Percentiles rank a stretch among this genome's conserved stretches.
Evolutionary conservation across 2,329 filamentous ascomycete genomes (phyloP).

Genomic region (Chaetomium olivaceum): DNA sequence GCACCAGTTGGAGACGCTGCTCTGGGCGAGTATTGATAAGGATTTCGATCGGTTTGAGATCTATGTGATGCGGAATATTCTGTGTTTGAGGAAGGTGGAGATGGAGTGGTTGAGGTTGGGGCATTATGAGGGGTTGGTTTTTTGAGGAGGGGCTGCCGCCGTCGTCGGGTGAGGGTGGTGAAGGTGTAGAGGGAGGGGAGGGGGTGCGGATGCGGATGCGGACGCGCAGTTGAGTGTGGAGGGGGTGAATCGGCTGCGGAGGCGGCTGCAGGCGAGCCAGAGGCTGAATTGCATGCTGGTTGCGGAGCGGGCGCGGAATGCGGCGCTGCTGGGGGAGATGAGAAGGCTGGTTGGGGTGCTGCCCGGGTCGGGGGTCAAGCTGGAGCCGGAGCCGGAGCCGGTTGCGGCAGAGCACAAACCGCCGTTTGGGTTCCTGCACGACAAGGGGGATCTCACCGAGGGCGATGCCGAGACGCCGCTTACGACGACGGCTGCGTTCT

Average conservation of each 20-base stretch:
- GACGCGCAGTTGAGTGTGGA: slow-evolving; percentile 57
- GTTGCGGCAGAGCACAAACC: slow-evolving; percentile 20
- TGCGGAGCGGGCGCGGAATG: slow-evolving; percentile 71
- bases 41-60: slow-evolving; percentile 88
- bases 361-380: slow-evolving; percentile 32
- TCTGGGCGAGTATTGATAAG: slow-evolving; percentile 79
- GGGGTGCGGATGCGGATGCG: not conserved
- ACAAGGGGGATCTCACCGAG: slow-evolving; percentile 52
- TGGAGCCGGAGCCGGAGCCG: slow-evolving; percentile 20
- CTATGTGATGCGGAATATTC: slow-evolving; percentile 83
- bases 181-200: not conserved
- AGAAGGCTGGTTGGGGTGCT: slow-evolving; percentile 44
- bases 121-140: slow-evolving; percentile 75
- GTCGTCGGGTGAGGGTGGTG: not conserved
- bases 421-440: slow-evolving; percentile 59
- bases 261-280: slow-evolving; percentile 75
- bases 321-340: slow-evolving; percentile 66
- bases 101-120: slow-evolving; percentile 76
- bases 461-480: slow-evolving; percentile 58
- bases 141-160: slow-evolving; percentile 37
- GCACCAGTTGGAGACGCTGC: slow-evolving; percentile 78
- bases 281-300: slow-evolving; percentile 70
- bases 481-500: slow-evolving; percentile 73
- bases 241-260: slow-evolving; percentile 69
- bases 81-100: slow-evolving; percentile 68